These are phyloP conservation scores for Tolypocladium cylindrosporum DNA, from an alignment of 2,329 filamentous ascomycete species.

Conservation along the genomic window DNA sequence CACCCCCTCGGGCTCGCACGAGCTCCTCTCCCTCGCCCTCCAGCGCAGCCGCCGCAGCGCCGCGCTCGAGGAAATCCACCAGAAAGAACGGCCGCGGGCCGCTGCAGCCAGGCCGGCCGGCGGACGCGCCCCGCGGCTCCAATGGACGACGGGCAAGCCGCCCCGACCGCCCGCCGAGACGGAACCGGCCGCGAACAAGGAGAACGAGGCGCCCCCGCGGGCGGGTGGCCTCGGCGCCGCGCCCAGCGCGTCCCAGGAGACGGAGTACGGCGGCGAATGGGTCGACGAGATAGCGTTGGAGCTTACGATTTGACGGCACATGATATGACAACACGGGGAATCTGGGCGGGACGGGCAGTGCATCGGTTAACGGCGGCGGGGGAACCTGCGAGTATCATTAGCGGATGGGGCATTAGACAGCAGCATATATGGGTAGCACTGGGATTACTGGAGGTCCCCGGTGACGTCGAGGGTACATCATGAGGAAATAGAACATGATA, in stretches of 20 bases:
- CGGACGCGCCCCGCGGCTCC: background rate
- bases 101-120: slow-evolving; percentile 8
- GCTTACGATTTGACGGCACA: slow-evolving; percentile 9
- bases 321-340: background rate
- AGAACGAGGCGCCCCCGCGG: slow-evolving; percentile 10
- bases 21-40: slow-evolving; percentile 22
- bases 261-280: slow-evolving; percentile 28
- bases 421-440: background rate
- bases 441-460: background rate
- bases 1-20: slow-evolving; percentile 24
- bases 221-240: background rate
- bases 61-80: slow-evolving; percentile 17
- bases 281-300: slow-evolving; percentile 25
- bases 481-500: background rate
- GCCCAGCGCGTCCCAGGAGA: slow-evolving; percentile 21
- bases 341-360: background rate
- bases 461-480: background rate
- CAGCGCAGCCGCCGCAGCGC: slow-evolving; percentile 24
- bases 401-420: background rate
- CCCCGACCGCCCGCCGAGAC: background rate
- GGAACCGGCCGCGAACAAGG: slow-evolving; percentile 10
- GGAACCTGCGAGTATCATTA: background rate
- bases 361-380: background rate
- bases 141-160: background rate
- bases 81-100: slow-evolving; percentile 8